Base-by-base conservation (phyloP, 495 filamentous ascomycete genomes). In the Penicillium paradoxum region DNA sequence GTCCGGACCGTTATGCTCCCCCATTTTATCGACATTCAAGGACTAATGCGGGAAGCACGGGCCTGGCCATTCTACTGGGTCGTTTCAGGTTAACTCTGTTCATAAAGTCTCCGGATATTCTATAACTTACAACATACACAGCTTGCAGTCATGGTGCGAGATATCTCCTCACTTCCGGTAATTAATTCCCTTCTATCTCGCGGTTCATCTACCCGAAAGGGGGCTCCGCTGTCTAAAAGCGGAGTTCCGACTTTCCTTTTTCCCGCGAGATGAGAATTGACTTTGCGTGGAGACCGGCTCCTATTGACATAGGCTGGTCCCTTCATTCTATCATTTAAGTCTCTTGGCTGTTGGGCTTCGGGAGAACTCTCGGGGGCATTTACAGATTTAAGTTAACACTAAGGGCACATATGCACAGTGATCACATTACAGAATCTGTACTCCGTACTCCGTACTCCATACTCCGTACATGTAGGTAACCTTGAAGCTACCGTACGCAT, bases 11-110 rank as follows among this genome's bases (percentile, higher is more conserved):
- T 47, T 37, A 8, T n/a, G 13, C 21, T 13, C 42, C 40, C 38
- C 56, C 45, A 40, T 44, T 34, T 53, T 41, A 62, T 42, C 39
- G 53, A 34, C 27, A 46, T 6, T 14, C 30, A 47, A 51, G 43
- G 41, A 58, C 40, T 59, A 68, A 64, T 41, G 60, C 64, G 64
- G 59, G 63, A 64, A 67, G 64, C 65, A 65, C 62, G 60, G 64
- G 56, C 65, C 57, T 56, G 60, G 61, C 65, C 68, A 58, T 25
- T 42, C 55, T 64, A 45, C 52, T 61, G 69, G 64, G 60, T 62
- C 56, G 63, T 68, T 68, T 65, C 68, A 67, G 24, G 37, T 64
- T 58, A 54, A 59, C 57, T 40, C 41, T 36, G 48, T 34, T 34
- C n/a, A n/a, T n/a, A n/a, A n/a, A n/a, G n/a, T n/a, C n/a, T n/a